phyloP scores from a whole-genome alignment of 345 rosid genomes.

The Atalantia buxifolia region DNA sequence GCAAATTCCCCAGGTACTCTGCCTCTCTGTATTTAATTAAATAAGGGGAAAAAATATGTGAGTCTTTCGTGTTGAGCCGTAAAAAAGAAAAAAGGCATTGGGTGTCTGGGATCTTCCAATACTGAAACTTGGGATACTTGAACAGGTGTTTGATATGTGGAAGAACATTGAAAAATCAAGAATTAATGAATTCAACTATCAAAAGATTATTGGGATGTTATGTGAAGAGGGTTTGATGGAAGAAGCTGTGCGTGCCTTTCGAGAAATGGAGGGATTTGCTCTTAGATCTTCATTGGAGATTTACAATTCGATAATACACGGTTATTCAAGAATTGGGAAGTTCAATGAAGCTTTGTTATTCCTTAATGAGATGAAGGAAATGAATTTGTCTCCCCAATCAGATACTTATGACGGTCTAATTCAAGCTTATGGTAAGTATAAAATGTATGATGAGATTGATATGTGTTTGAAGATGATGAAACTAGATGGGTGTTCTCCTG shows the following conservation, averaged over 20 bases:
- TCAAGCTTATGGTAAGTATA: conserved; percentile 49
- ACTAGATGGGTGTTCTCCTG: conserved; percentile 46
- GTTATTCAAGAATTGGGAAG: conserved; percentile 39
- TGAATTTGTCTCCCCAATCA: conserved; percentile 32
- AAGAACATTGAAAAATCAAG: conserved; percentile 43
- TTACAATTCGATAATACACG: conserved; percentile 53
- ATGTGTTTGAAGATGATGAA: conserved; percentile 59
- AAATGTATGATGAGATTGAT: conserved; percentile 63
- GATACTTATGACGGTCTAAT: conserved; percentile 56
- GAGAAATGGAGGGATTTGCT: conserved; percentile 37
- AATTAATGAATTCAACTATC: conserved; percentile 44
- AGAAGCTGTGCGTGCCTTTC: conserved; percentile 45
- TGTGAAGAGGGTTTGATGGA: conserved; percentile 39
- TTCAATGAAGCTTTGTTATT: conserved; percentile 47
- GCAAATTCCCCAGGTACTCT: conserved; percentile 53
- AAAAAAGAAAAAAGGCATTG: neutral
- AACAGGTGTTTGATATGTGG: conserved; percentile 70
- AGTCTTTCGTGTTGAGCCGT: neutral
- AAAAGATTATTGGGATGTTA: conserved; percentile 50
- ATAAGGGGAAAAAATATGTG: neutral
- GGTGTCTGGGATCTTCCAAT: neutral
- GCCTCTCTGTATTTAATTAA: conserved; percentile 1
- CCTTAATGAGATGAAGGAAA: conserved; percentile 44
- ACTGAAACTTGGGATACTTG: conserved; percentile 9
- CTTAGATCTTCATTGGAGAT: conserved; percentile 41